Percentiles rank a stretch among this genome's conserved stretches.
Evolutionary conservation across 805 yeast species (phyloP).

Genomic region (Teunomyces gatunensis): DNA sequence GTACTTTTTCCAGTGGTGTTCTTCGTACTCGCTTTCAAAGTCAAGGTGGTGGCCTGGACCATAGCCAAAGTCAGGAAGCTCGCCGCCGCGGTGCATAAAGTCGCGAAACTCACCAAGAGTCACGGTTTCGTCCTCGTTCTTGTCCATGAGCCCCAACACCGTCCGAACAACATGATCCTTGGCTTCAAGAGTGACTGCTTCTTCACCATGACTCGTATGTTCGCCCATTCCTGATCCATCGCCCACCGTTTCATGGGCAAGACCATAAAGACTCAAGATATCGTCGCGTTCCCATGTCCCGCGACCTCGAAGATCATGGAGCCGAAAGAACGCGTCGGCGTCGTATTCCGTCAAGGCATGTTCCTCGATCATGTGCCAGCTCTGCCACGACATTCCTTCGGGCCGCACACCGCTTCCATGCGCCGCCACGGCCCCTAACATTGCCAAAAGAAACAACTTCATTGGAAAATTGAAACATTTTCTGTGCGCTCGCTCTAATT

Average conservation of each 20-base stretch:
- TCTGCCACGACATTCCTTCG: constrained; percentile 63
- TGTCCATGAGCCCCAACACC: constrained; percentile 62
- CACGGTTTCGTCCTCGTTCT: constrained; percentile 62
- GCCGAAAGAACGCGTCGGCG: constrained; percentile 68
- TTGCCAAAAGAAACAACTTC: background rate
- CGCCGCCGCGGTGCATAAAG: constrained; percentile 60
- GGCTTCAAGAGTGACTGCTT: constrained; percentile 49
- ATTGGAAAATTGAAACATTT: background rate
- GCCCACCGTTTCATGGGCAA: constrained; percentile 73
- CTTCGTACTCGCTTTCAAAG: constrained; percentile 89
- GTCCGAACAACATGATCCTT: constrained; percentile 53
- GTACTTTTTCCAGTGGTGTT: constrained; percentile 88
- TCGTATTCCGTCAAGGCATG: constrained; percentile 76
- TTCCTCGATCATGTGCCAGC: constrained; percentile 89
- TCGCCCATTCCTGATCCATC: constrained; percentile 88
- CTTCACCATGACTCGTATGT: constrained; percentile 60
- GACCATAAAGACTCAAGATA: constrained; percentile 78
- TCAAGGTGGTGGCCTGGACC: constrained; percentile 96
- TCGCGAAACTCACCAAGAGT: constrained; percentile 67
- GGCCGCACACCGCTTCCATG: constrained; percentile 31
- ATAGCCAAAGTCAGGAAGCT: constrained; percentile 86
- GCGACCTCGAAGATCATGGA: constrained; percentile 70
- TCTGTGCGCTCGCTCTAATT: background rate
- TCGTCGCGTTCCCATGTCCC: constrained; percentile 59
- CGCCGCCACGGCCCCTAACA: constrained; percentile 5